phyloP scores from a whole-genome alignment of 2,329 filamentous ascomycete species.

The Ophiostoma ulmi region DNA sequence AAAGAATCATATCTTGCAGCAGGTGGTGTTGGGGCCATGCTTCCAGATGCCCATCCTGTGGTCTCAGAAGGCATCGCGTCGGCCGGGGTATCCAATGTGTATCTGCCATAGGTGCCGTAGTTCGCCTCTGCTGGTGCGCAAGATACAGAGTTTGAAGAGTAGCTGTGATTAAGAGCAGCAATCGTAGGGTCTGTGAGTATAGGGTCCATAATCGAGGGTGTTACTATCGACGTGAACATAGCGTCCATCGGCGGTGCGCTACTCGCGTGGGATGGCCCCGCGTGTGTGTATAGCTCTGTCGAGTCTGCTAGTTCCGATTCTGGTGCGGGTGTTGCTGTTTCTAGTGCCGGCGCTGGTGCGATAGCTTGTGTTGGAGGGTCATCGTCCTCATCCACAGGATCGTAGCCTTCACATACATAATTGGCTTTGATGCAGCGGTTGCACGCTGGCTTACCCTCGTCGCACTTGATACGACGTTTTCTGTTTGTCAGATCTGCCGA shows the following conservation, averaged over 20 bases:
- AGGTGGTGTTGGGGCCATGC: neutral
- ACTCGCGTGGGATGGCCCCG: neutral
- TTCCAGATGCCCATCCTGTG: neutral
- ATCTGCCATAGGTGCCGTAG: neutral
- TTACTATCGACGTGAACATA: neutral
- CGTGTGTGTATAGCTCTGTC: neutral
- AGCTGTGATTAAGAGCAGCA: neutral
- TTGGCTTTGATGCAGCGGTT: conserved; percentile 30
- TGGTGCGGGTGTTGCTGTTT: neutral
- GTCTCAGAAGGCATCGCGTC: neutral
- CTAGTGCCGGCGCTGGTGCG: neutral
- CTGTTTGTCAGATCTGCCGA: conserved; percentile 15
- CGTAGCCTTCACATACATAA: neutral
- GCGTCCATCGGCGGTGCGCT: neutral
- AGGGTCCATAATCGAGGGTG: neutral
- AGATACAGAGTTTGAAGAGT: neutral
- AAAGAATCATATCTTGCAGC: neutral
- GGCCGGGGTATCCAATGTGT: neutral
- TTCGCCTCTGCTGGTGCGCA: neutral
- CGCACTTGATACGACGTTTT: conserved; percentile 31
- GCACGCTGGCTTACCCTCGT: conserved; percentile 33
- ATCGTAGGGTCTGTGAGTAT: neutral
- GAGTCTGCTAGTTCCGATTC: too few relatives aligned
- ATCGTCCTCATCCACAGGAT: neutral
- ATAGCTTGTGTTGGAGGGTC: neutral